phyloP scores from a whole-genome alignment of 768 basidiomycete genomes.

The Hortiboletus campestris region DNA sequence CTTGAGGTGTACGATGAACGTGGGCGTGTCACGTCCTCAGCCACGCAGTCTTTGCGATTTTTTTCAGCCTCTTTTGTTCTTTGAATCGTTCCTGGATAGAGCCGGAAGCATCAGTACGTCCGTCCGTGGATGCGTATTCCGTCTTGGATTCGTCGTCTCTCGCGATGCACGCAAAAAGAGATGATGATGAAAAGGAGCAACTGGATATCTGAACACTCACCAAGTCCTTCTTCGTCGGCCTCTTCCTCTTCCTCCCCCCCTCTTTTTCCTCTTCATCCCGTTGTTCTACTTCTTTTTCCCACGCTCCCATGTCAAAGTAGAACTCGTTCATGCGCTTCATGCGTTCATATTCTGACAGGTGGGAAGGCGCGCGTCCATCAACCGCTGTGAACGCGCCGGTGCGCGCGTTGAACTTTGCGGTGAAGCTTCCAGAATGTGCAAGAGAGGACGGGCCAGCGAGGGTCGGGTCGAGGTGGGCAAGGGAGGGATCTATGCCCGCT shows the following conservation, averaged over 20 bases:
- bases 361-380: constrained; percentile 69
- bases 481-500: constrained; percentile 79
- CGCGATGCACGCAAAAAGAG: constrained; percentile 19
- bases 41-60: constrained; percentile 88
- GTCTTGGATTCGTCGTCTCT: constrained; percentile 22
- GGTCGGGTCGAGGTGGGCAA: constrained; percentile 78
- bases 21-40: constrained; percentile 50
- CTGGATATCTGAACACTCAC: constrained; percentile 42
- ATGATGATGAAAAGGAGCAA: constrained; percentile 15
- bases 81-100: constrained; percentile 71
- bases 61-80: constrained; percentile 78
- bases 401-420: constrained; percentile 79
- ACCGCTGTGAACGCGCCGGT: constrained; percentile 71
- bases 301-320: constrained; percentile 81
- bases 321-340: constrained; percentile 80
- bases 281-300: constrained; percentile 69
- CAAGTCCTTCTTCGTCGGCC: constrained; percentile 80
- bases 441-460: constrained; percentile 40
- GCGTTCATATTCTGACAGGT: constrained; percentile 78
- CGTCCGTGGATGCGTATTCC: constrained; percentile 16
- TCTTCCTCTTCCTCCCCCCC: constrained; percentile 72
- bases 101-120: constrained; percentile 24
- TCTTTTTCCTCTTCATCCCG: constrained; percentile 45
- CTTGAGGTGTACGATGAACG: not conserved
- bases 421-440: constrained; percentile 42